Conservation (phyloP, 2,329 filamentous ascomycete genomes). For the Aspergillus brasiliensis region DNA sequence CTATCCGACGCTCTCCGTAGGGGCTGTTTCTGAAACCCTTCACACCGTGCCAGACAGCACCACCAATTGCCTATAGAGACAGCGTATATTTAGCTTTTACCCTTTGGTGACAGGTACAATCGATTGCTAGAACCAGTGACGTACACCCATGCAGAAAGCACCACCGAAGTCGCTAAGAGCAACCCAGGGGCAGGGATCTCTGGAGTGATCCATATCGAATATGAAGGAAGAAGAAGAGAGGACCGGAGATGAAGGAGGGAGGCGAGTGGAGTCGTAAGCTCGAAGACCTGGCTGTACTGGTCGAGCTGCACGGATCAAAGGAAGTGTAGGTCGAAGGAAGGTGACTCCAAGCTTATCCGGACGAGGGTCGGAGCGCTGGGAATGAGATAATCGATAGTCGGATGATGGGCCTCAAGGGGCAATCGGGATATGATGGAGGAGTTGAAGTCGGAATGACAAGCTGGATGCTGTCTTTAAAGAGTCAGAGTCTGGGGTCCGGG, state of each 20-base stretch:
- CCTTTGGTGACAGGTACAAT: background rate
- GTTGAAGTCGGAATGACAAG: conserved; percentile 1
- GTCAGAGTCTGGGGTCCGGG: conserved; percentile 17
- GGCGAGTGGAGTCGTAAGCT: conserved; percentile 2
- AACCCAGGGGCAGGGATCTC: conserved; percentile 97
- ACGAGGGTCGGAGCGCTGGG: background rate
- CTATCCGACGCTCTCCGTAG: conserved; percentile 92
- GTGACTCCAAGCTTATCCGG: conserved; percentile 3
- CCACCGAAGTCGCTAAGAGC: conserved; percentile 96
- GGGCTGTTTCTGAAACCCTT: conserved; percentile 91
- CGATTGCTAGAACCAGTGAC: conserved; percentile 38
- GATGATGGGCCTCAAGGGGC: background rate
- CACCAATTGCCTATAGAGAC: conserved; percentile 65
- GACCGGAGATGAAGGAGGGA: background rate
- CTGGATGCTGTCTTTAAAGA: conserved; percentile 10
- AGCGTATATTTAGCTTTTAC: conserved; percentile 27
- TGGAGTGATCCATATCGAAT: conserved; percentile 79
- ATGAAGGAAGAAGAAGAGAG: conserved; percentile 7
- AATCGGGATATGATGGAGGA: background rate
- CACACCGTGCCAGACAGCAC: conserved; percentile 92
- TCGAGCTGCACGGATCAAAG: conserved; percentile 12
- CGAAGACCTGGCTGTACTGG: conserved; percentile 13
- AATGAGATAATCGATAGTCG: background rate
- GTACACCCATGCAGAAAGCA: conserved; percentile 93
- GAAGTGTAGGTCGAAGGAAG: conserved; percentile 8